A percentile compares a stretch with the other conserved stretches of the same genome.
Conservation (phyloP, 1,139 yeast genomes). For the Pneumocystis sp. region DNA sequence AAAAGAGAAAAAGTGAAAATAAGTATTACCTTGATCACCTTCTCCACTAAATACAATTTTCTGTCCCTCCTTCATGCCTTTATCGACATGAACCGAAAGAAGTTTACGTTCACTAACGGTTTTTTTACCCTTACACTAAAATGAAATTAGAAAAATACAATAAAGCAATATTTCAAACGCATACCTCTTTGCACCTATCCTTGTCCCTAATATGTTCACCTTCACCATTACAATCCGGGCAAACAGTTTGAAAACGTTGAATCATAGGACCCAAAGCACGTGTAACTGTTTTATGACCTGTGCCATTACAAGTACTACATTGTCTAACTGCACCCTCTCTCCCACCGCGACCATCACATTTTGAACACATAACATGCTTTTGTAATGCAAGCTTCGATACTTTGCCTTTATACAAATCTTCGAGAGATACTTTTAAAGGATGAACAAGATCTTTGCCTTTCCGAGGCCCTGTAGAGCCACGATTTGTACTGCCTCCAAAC, state of each 20-base stretch:
- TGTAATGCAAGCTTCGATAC: constrained; percentile 85
- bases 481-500: constrained; percentile 39
- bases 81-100: constrained; percentile 84
- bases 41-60: constrained; percentile 82
- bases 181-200: constrained; percentile 57
- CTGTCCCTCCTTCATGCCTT: constrained; percentile 96
- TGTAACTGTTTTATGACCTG: constrained; percentile 81
- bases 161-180: neutral
- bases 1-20: neutral
- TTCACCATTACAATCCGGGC: constrained; percentile 84
- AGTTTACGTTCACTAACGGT: constrained; percentile 78
- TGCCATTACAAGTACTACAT: constrained; percentile 77
- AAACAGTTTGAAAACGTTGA: constrained; percentile 78
- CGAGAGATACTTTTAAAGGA: constrained; percentile 68
- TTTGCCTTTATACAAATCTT: constrained; percentile 90
- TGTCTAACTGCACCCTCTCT: constrained; percentile 78
- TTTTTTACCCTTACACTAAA: constrained; percentile 72
- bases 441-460: constrained; percentile 77
- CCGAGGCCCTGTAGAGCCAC: constrained; percentile 69
- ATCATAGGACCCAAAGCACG: constrained; percentile 99
- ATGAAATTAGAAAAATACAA: neutral
- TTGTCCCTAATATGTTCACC: constrained; percentile 81
- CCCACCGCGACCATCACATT: constrained; percentile 94
- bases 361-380: constrained; percentile 74
- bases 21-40: constrained; percentile 54